These are phyloP conservation scores for Gonapodya prolifera DNA, from an alignment of 192 early-diverging fungal species.

Conservation along the genomic window DNA sequence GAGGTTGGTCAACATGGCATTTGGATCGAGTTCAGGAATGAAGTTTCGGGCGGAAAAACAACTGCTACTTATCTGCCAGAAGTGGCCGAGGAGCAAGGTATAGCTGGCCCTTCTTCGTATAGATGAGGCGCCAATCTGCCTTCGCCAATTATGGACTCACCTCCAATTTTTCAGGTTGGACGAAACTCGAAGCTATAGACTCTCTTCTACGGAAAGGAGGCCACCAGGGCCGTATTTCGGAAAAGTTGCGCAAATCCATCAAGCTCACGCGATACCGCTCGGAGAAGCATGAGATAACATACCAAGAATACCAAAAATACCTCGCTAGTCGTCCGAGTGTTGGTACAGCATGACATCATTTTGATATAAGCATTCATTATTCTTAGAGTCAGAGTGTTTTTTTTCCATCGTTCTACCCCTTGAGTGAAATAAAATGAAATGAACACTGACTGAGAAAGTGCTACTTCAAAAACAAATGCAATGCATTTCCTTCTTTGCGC, in stretches of 20 bases:
- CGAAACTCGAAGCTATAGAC: constrained; percentile 68
- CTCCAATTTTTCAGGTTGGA: constrained; percentile 44
- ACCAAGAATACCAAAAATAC: constrained; percentile 52
- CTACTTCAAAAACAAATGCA: no score
- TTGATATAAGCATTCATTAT: no score
- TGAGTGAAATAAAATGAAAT: no score
- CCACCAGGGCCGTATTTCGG: constrained; percentile 45
- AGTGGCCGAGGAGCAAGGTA: constrained; percentile 69
- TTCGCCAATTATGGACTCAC: neutral
- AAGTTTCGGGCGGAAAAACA: constrained; percentile 23
- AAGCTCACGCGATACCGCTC: constrained; percentile 76
- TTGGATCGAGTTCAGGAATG: constrained; percentile 70
- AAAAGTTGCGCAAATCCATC: constrained; percentile 39
- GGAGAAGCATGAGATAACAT: constrained; percentile 51
- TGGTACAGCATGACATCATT: no score
- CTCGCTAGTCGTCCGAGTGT: no score
- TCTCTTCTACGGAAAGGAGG: constrained; percentile 81
- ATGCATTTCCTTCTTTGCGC: no score
- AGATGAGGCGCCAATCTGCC: neutral
- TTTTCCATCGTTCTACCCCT: no score
- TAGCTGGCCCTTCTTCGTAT: neutral
- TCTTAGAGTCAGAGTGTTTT: no score
- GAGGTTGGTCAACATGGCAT: constrained; percentile 77
- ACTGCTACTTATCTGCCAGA: constrained; percentile 89
- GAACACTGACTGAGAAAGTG: no score